Evolutionary conservation across 2,329 filamentous ascomycete species (phyloP).

Genomic region (Trichophyton equinum): DNA sequence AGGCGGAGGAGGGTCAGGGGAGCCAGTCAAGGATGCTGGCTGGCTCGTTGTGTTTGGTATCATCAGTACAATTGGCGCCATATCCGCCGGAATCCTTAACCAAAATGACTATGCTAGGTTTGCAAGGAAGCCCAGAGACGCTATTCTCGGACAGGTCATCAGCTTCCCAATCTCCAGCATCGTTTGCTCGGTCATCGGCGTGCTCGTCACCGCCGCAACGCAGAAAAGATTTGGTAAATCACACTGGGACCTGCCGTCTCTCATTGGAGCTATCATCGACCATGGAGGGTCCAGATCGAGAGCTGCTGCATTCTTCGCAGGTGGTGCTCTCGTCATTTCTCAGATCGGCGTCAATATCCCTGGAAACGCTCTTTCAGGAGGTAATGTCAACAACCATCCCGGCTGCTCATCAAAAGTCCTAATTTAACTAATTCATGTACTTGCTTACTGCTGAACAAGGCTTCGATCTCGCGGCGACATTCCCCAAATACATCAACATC

Average conservation of each 20-base stretch:
- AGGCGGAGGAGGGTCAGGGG: background rate
- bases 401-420: background rate
- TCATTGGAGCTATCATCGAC: slow-evolving; percentile 29
- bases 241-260: slow-evolving; percentile 34
- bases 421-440: background rate
- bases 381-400: slow-evolving; percentile 2
- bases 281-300: slow-evolving; percentile 24
- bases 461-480: slow-evolving; percentile 44
- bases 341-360: slow-evolving; percentile 34
- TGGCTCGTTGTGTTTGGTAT: slow-evolving; percentile 31
- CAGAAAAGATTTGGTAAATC: slow-evolving; percentile 24
- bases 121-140: slow-evolving; percentile 27
- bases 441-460: slow-evolving; percentile 19
- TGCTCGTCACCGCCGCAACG: slow-evolving; percentile 25
- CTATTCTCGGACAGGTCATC: slow-evolving; percentile 33
- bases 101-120: slow-evolving; percentile 37
- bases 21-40: slow-evolving; percentile 15
- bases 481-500: slow-evolving; percentile 45
- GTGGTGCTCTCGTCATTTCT: slow-evolving; percentile 33
- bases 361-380: slow-evolving; percentile 36
- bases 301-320: slow-evolving; percentile 37
- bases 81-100: slow-evolving; percentile 37
- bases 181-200: slow-evolving; percentile 17
- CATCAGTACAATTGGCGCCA: slow-evolving; percentile 33
- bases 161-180: slow-evolving; percentile 18